Base-by-base conservation (phyloP, 2,329 filamentous ascomycete species). In the Neopestalotiopsis sp. region DNA sequence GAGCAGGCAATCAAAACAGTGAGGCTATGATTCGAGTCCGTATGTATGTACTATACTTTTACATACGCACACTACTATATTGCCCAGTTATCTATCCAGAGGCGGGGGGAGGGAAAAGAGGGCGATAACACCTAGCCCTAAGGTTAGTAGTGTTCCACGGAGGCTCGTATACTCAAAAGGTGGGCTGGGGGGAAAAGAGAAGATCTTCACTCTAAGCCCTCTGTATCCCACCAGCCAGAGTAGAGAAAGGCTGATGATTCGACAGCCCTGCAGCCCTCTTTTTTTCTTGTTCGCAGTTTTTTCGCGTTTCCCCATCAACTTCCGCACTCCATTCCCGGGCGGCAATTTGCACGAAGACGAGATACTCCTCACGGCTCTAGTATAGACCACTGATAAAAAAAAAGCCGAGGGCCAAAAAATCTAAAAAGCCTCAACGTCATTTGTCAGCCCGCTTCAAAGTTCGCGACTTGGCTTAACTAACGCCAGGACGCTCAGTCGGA, bases 141-240 rank as follows among this genome's bases (percentile, higher is more conserved):
- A 20, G 34, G 34, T 38, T 38, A 38, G 34, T 38, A 38, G 34
- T 38, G 59, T 61, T 61, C 28, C 59, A 61, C 59, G 30, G 59
- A 40, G 59, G 59, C 59, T 61, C 59, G 59, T 61, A 40, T 61
- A 61, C 59, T 9, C 32, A 17, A 14, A 34, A 38, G 42, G 45
- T 52, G 45, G 45, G n/a, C 45, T 52, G 34, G 34, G 34, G 24
- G 24, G 24, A 4, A 28, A 28, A 28, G 12, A n/a, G n/a, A 52
- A 20, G 14, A 49, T 6, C 34, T 38, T 38, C 34, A 38, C 34
- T 38, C 34, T 52, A 17, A 17, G 42, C 12, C 17, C 9, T 52
- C 45, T 20, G n/a, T 13, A 9, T 9, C 17, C n/a, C 17, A 20
- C 17, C 9, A n/a, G 14, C 45, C 42, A 28, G 42, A 49, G n/a